Base-by-base conservation (phyloP, 2,329 filamentous ascomycete genomes). In the Fusarium oxysporum region DNA sequence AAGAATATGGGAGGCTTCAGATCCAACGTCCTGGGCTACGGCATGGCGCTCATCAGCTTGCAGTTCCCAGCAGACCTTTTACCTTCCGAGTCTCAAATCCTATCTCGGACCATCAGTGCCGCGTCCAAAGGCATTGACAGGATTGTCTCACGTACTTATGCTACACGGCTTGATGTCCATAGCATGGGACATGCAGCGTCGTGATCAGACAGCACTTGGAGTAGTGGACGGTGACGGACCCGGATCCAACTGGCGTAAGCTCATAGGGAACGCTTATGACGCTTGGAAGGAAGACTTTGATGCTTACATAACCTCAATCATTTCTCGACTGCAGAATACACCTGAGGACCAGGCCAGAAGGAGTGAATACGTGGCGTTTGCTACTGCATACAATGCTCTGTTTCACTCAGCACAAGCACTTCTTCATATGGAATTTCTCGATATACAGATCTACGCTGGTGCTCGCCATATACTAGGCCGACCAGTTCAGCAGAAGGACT, bases 131-230 rank as follows among this genome's bases (percentile, higher is more conserved):
- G 58, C 38, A 13, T 23, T 62, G 4, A 57, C 83, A 11, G 83
- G 83, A 0, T 75, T 91, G 0, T 88, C 89, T 0, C 82, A 88
- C 0, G 79, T 89, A 0, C 79, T 91, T 2, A 78, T 91, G 2
- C 81, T 91, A 0, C 89, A 91, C 53, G 90, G 89, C 0, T 79
- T 91, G 2, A 91, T 92, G 89, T 90, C 88, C 1, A 84, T 91
- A 6, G 85, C 86, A 5, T 90, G 89, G 84, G 89, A 91, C 65
- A 86, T 92, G 82, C 87, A 88, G 56, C 83, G 90, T 3, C 83
- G 90, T 11, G 90, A 91, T 62, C 89, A 91, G 73, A 91, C 89
- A 0, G 87, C 87, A 0, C 83, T 91, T 86, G 58, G 58, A 1
- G 58, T 62, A 13, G 45, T 54, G 5, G 57, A 60, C 10, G 47